Conservation (phyloP, 306 rosid species). For the Cucumis sativus region DNA sequence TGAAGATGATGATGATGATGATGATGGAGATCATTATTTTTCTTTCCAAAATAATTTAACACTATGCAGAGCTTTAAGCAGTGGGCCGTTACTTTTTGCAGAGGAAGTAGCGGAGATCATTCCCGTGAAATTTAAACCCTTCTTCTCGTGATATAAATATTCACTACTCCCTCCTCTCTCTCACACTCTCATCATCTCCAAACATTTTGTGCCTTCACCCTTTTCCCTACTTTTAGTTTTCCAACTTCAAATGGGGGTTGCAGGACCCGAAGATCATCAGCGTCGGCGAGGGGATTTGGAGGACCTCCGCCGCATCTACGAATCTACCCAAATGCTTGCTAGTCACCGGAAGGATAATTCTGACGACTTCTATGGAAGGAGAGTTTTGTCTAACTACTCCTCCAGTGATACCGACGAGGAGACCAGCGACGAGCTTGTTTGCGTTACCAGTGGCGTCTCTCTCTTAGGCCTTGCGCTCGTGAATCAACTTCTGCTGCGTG, state of each 20-base stretch:
- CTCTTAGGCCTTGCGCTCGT: conserved; percentile 63
- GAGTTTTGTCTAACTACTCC: background rate
- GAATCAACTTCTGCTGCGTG: conserved; percentile 44
- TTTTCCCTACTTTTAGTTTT: background rate
- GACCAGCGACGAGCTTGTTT: conserved; percentile 25
- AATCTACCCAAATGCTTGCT: conserved; percentile 24
- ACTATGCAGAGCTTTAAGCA: too few relatives aligned
- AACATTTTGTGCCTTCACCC: background rate
- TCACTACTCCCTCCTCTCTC: too few relatives aligned
- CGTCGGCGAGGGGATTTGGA: conserved; percentile 30
- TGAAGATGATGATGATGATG: too few relatives aligned
- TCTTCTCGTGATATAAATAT: background rate
- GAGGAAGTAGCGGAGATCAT: background rate
- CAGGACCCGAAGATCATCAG: conserved; percentile 24
- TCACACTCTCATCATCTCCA: too few relatives aligned
- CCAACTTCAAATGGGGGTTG: conserved; percentile 44
- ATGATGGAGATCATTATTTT: too few relatives aligned
- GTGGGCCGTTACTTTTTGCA: background rate
- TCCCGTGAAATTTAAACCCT: background rate
- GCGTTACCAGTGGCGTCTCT: conserved; percentile 83
- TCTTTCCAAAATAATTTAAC: too few relatives aligned
- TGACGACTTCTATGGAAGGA: conserved; percentile 10
- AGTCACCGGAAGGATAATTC: conserved; percentile 35
- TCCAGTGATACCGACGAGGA: conserved; percentile 7
- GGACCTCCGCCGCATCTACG: conserved; percentile 28